Base-by-base conservation (phyloP, 495 filamentous ascomycete species). In the Extremus antarcticus region DNA sequence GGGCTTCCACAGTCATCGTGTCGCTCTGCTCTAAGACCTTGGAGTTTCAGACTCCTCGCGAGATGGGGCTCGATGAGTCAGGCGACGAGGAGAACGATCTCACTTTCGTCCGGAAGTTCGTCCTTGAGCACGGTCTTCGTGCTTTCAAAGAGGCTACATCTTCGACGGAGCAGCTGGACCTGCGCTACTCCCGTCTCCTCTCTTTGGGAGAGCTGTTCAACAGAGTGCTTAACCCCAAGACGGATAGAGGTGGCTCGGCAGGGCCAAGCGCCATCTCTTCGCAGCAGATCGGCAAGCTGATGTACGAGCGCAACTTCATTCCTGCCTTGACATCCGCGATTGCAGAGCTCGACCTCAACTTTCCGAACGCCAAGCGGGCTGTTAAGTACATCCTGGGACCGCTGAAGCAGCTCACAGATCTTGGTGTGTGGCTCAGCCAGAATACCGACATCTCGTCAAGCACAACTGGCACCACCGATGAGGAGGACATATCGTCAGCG, bases 221-320 rank as follows among this genome's bases (percentile, higher is more conserved):
- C 63, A 84, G 88, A 53, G 89, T 97, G 81, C 81, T 96, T 53
- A 83, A 81, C 51, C 64, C 41, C 49, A 58, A 56, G 48, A 20
- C 51, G 7, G 56, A 62, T 35, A 32, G 55, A 13, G 25, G 23
- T n/a, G 39, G 17, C 22, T 7, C 23, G 3, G 16, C 35, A 1
- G 11, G 15, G 11, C 1, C 39, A 0, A 55, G 57, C 19, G 50
- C 40, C 1, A 25, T 25, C 10, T 78, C 83, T 3, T 80, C 86
- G 39, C 80, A 83, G 62, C 86, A 91, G 58, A 78, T 99, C 56
- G 86, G 85, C 17, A 89, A 86, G 62, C 80, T 95, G 39, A 99
- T 99, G 92, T 95, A 94, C 59, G 94, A 97, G 69, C 97, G 95
- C 66, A 87, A 91, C 51, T 97, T 92, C 68, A 88, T 97, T 51